Base-by-base conservation (phyloP, 495 filamentous ascomycete species). In the Sporormia fimetaria region DNA sequence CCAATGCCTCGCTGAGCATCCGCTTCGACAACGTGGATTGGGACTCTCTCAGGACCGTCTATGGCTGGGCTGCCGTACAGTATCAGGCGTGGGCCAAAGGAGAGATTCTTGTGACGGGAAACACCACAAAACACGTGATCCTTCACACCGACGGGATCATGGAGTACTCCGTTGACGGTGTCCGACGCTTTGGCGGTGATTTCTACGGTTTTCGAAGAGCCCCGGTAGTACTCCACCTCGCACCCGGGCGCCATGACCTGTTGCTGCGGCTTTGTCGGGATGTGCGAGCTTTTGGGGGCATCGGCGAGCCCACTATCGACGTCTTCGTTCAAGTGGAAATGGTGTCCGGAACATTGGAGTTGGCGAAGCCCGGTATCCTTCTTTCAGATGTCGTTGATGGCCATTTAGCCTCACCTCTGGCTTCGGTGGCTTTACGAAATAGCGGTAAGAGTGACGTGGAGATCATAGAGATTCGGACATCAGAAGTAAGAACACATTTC, bases 71-170 rank as follows among this genome's bases (percentile, higher is more conserved):
- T 17, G 71, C 67, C 11, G 52, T 71, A 11, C 74, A 76, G 51
- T 76, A 70, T 52, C 74, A 76, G 49, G 69, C 70, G 9, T 78
- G 73, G 74, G 63, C 64, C 17, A 58, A 73, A 21, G 71, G 74
- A 12, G 52, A 54, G n/a, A 45, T 78, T 20, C 51, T 49, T 18
- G 52, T 74, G 8, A 36, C 38, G 31, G 32, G 33, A 42, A 26
- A 46, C 27, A 17, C 29, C 41, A 20, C 37, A 16, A 46, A 56
- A 37, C 60, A 55, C 16, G 42, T 74, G 31, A 52, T 63, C 2
- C 36, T 75, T 2, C 61, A 67, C 54, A 60, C 57, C 7, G 61
- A 66, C 31, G 46, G 58, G 28, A 49, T 71, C 21, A 51, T 75
- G 3, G 73, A 75, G 37, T 68, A 67, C 51, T 70, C 62, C 57